These are phyloP conservation scores for Nyssa sinensis DNA, from an alignment of 148 eudicot genomes.

Conservation along the genomic window DNA sequence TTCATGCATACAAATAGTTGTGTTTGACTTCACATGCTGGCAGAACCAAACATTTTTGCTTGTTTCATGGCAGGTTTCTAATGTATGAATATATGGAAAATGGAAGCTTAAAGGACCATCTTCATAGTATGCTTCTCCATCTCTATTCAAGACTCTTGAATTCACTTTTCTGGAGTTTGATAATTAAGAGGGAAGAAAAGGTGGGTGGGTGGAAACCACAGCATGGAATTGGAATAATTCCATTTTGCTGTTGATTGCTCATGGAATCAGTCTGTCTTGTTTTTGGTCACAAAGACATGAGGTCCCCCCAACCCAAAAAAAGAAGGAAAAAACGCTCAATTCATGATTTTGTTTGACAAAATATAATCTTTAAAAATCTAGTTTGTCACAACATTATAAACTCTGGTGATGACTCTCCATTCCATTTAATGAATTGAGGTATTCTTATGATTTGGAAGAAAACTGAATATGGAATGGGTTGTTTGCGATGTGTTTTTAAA, in stretches of 20 bases:
- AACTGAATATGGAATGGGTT: background rate
- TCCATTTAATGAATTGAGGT: too few relatives aligned
- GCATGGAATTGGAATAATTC: background rate
- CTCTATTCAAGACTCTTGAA: too few relatives aligned
- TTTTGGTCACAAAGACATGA: too few relatives aligned
- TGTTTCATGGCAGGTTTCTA: conserved; percentile 69
- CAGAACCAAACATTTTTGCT: background rate
- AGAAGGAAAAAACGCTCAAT: background rate
- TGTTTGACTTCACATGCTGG: background rate
- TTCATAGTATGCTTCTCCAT: conserved; percentile 61
- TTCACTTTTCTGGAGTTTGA: conserved; percentile 6
- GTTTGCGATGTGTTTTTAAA: conserved; percentile 1
- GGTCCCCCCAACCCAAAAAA: too few relatives aligned
- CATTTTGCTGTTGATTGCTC: background rate
- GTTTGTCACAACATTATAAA: background rate
- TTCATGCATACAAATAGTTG: background rate
- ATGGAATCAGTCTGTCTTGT: too few relatives aligned
- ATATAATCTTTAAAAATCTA: background rate
- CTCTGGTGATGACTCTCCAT: background rate
- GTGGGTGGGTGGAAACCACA: too few relatives aligned
- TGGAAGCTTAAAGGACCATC: conserved; percentile 96
- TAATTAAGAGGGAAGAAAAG: background rate
- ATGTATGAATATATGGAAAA: conserved; percentile 87
- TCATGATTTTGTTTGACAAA: background rate
- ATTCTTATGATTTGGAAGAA: too few relatives aligned